These are phyloP conservation scores for Tricholoma sp. DNA, from an alignment of 768 basidiomycete genomes.

Conservation along the genomic window DNA sequence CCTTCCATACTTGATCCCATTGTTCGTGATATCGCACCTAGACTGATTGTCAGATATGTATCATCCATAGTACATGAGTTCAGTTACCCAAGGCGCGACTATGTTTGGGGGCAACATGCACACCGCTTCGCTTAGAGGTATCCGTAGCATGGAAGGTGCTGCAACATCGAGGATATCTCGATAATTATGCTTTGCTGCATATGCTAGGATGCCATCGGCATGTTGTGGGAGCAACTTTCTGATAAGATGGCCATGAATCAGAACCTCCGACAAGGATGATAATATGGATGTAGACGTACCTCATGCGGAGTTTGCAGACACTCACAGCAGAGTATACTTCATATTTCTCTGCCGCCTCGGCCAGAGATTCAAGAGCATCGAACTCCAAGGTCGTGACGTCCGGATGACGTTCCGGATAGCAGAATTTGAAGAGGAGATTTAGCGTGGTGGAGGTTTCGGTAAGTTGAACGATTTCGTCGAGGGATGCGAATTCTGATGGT, in stretches of 20 bases:
- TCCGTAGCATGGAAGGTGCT: not conserved
- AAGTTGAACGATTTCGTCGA: conserved; percentile 6
- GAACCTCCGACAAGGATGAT: not conserved
- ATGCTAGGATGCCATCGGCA: not conserved
- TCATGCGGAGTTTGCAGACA: not conserved
- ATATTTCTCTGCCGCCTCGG: conserved; percentile 1
- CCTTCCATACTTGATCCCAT: not conserved
- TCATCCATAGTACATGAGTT: not conserved
- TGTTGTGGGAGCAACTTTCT: not conserved
- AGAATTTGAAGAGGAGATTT: conserved; percentile 7
- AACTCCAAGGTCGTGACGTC: not conserved
- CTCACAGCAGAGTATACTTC: not conserved
- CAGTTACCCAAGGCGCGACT: not conserved
- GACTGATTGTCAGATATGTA: not conserved
- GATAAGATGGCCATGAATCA: not conserved
- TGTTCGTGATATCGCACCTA: not conserved
- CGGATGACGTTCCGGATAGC: conserved; percentile 9
- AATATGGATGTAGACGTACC: not conserved
- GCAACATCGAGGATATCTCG: not conserved
- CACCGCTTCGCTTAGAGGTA: not conserved
- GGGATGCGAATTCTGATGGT: conserved; percentile 1
- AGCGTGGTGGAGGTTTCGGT: conserved; percentile 1
- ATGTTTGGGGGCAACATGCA: not conserved
- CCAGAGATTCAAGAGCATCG: not conserved
- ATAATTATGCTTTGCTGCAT: not conserved